phyloP scores from a whole-genome alignment of 441 rosid species.

The Erodium trifolium region DNA sequence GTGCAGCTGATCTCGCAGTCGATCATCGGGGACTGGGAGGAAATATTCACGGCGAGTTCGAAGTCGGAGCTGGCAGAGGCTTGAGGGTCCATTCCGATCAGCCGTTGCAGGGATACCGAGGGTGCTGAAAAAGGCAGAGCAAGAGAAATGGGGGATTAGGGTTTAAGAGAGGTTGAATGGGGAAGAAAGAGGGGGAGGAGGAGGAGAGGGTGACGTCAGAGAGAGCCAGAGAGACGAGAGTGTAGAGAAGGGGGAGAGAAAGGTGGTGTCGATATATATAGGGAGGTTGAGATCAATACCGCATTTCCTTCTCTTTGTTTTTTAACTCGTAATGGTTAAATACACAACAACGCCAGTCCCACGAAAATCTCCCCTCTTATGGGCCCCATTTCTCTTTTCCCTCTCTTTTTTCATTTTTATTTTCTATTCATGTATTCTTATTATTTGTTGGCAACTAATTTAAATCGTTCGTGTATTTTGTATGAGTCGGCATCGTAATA shows the following conservation, averaged over 20 bases:
- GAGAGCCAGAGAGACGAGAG: not conserved
- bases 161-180: not conserved
- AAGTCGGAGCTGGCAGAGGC: not conserved
- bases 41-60: not conserved
- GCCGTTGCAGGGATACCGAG: not conserved
- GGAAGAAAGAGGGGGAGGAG: not conserved
- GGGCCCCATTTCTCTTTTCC: no score
- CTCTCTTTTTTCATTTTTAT: no score
- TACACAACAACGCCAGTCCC: no score
- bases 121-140: not conserved
- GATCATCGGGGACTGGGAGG: slow-evolving; percentile 9
- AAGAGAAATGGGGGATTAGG: not conserved
- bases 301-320: not conserved
- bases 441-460: no score
- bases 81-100: not conserved
- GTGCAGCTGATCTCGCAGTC: slow-evolving; percentile 5
- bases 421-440: no score
- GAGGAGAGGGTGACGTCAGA: slow-evolving; percentile 2
- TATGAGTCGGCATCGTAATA: no score
- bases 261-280: not conserved
- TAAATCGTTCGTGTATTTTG: no score
- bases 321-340: no score
- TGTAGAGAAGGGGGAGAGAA: not conserved
- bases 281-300: no score
- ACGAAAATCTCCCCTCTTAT: no score